A percentile compares a stretch with the other conserved stretches of the same genome.
These are phyloP conservation scores for Pyrenula massariospora DNA, from an alignment of 495 filamentous ascomycete genomes.

Conservation along the genomic window DNA sequence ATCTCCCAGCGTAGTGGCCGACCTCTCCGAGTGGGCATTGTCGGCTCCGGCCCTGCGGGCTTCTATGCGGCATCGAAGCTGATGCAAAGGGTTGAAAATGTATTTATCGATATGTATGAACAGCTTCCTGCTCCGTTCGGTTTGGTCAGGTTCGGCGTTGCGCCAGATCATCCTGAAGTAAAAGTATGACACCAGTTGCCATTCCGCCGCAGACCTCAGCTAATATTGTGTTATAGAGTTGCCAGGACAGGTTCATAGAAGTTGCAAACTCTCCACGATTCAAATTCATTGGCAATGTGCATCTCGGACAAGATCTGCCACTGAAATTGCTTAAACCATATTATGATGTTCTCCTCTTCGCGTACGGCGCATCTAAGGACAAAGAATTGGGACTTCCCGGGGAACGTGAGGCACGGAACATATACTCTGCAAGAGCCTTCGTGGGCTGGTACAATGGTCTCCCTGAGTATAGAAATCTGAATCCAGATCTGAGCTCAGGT, in stretches of 20 bases:
- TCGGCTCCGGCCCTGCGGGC: constrained; percentile 91
- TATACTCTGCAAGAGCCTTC: constrained; percentile 85
- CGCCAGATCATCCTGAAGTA: constrained; percentile 94
- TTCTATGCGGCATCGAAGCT: constrained; percentile 88
- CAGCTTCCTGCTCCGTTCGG: constrained; percentile 86
- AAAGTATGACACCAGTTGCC: constrained; percentile 50
- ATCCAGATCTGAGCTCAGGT: constrained; percentile 62
- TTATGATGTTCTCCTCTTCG: constrained; percentile 86
- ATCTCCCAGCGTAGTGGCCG: constrained; percentile 23
- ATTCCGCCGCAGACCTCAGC: neutral
- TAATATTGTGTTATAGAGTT: constrained; percentile 49
- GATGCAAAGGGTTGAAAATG: constrained; percentile 57
- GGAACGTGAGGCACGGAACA: constrained; percentile 57
- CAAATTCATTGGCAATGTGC: constrained; percentile 83
- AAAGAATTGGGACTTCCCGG: constrained; percentile 66
- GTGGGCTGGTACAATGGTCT: constrained; percentile 98
- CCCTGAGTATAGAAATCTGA: constrained; percentile 67
- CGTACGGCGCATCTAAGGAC: constrained; percentile 84
- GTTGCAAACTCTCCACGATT: constrained; percentile 72
- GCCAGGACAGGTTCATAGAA: constrained; percentile 82
- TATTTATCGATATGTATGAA: constrained; percentile 92
- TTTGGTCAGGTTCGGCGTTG: constrained; percentile 84
- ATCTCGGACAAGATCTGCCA: constrained; percentile 63
- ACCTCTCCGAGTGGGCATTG: constrained; percentile 69
- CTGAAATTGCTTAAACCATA: constrained; percentile 60